phyloP scores from a whole-genome alignment of 345 rosid genomes.

The Microcos paniculata region DNA sequence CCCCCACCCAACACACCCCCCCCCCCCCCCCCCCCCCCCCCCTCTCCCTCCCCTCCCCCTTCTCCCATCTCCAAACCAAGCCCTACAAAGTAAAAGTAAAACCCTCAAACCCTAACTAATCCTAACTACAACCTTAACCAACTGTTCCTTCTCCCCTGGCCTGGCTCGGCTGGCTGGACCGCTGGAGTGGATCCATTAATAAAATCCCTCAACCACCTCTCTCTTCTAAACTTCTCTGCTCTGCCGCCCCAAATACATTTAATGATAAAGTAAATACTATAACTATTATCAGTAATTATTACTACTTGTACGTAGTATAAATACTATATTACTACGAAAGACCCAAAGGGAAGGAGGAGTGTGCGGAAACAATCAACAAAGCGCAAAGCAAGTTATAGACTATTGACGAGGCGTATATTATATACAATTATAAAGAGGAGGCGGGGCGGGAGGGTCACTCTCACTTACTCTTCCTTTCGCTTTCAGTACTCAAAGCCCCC shows the following conservation, averaged over 20 bases:
- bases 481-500: slow-evolving; percentile 35
- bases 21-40: slow-evolving; percentile 31
- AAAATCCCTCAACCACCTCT: slow-evolving; percentile 33
- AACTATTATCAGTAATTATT: background rate
- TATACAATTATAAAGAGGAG: too few relatives aligned
- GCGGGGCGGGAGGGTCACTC: too few relatives aligned
- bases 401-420: background rate
- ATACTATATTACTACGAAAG: background rate
- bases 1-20: too few relatives aligned
- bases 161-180: too few relatives aligned
- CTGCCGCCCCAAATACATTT: background rate
- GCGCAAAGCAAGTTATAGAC: background rate
- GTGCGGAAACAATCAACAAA: background rate
- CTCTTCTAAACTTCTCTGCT: slow-evolving; percentile 7
- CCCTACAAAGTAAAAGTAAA: background rate
- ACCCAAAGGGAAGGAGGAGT: slow-evolving; percentile 1
- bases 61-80: too few relatives aligned
- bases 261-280: background rate
- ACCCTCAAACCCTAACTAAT: slow-evolving; percentile 21
- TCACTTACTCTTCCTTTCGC: slow-evolving; percentile 37
- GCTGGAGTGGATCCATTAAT: slow-evolving; percentile 1
- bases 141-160: background rate
- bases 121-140: slow-evolving; percentile 14
- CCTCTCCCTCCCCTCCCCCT: slow-evolving; percentile 9
- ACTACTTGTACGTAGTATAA: background rate